phyloP scores from a whole-genome alignment of 2,329 filamentous ascomycete species.

The Sporothrix pseudoabietina region DNA sequence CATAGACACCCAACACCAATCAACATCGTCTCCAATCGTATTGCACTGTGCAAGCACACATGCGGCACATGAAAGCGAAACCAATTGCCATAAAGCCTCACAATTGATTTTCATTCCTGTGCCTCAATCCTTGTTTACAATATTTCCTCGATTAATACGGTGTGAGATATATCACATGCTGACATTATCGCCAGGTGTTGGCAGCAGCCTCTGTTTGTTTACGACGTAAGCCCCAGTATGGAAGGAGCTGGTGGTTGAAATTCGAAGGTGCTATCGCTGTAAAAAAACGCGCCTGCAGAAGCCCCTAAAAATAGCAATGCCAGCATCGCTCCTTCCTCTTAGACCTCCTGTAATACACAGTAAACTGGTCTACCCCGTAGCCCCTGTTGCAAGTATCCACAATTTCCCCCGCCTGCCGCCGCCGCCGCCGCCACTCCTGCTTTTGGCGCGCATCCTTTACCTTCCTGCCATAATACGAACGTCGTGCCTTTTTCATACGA shows the following conservation, averaged over 20 bases:
- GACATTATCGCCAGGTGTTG: background rate
- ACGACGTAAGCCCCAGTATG: background rate
- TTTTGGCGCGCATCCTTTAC: background rate
- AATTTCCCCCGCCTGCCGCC: constrained; percentile 6
- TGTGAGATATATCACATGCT: background rate
- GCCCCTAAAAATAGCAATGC: constrained; percentile 1
- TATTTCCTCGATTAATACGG: background rate
- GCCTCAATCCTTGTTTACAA: background rate
- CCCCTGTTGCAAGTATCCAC: constrained; percentile 12
- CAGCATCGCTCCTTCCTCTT: background rate
- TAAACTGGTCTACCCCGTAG: background rate
- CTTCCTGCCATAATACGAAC: background rate
- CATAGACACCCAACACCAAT: background rate
- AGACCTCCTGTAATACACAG: background rate
- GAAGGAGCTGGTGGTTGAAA: background rate
- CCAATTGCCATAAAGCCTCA: background rate
- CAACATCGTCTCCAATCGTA: background rate
- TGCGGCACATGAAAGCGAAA: background rate
- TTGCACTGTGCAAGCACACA: background rate
- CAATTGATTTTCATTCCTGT: background rate
- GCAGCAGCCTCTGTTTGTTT: constrained; percentile 19
- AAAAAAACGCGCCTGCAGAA: background rate
- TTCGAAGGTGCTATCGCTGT: background rate
- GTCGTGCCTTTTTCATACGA: background rate
- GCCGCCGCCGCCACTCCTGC: background rate